Evolutionary conservation across 1,284 basidiomycete species (phyloP).

Genomic region (Coniferiporia weirii): DNA sequence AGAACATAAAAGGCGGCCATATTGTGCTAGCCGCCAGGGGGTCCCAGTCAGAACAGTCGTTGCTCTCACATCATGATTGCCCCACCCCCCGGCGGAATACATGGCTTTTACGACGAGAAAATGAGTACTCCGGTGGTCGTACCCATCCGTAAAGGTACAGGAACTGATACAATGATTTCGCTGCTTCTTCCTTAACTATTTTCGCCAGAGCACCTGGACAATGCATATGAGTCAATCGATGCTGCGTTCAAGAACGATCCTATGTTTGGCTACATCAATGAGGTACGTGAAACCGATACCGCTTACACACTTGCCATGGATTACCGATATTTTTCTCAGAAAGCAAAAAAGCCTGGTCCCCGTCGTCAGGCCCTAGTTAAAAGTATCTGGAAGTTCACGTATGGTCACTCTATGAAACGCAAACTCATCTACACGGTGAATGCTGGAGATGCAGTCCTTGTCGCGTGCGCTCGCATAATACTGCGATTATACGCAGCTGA

Average conservation of each 20-base stretch:
- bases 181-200: not conserved
- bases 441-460: slow-evolving; percentile 8
- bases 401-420: slow-evolving; percentile 1
- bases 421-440: slow-evolving; percentile 10
- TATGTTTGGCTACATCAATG: not conserved
- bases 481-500: not conserved
- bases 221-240: not conserved
- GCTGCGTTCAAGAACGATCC: slow-evolving; percentile 12
- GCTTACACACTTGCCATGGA: not conserved
- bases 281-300: not conserved
- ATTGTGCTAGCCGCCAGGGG: too few relatives aligned
- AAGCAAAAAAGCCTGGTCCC: not conserved
- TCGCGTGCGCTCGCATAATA: not conserved
- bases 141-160: too few relatives aligned
- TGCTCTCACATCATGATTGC: too few relatives aligned
- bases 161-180: too few relatives aligned
- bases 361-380: not conserved
- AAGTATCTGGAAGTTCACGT: not conserved
- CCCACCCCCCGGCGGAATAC: too few relatives aligned
- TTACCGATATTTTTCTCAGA: not conserved
- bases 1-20: too few relatives aligned
- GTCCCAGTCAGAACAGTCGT: too few relatives aligned
- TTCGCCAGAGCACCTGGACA: slow-evolving; percentile 7
- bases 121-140: too few relatives aligned
- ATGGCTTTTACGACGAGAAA: too few relatives aligned